A percentile compares a stretch with the other conserved stretches of the same genome.
Conservation (phyloP, 2,329 filamentous ascomycete genomes). For the Fusarium duplospermum region DNA sequence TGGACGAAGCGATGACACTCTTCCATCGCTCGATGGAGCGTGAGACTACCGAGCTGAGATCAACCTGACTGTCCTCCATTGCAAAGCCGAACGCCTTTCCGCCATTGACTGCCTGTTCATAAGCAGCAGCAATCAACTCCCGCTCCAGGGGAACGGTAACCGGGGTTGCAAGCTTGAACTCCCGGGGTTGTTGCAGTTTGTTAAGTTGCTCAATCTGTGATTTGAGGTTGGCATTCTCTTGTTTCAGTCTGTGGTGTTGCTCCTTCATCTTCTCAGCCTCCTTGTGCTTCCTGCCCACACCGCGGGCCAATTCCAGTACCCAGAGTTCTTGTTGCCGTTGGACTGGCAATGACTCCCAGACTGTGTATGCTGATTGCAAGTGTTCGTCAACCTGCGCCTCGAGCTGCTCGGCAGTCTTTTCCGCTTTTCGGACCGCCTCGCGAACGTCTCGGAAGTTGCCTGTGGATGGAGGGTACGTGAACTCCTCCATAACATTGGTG, state of each 20-base stretch:
- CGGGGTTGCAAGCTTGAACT: conserved; percentile 66
- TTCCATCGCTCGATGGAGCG: conserved; percentile 73
- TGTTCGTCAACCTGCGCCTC: conserved; percentile 80
- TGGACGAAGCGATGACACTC: conserved; percentile 65
- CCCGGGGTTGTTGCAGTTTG: conserved; percentile 68
- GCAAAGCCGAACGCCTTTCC: conserved; percentile 58
- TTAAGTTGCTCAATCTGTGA: conserved; percentile 70
- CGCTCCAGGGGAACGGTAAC: conserved; percentile 64
- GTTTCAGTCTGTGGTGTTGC: conserved; percentile 61
- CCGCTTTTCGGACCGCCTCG: conserved; percentile 60
- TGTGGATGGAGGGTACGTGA: conserved; percentile 59
- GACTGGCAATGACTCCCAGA: conserved; percentile 75
- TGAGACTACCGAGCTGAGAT: conserved; percentile 63
- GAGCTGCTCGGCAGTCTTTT: conserved; percentile 67
- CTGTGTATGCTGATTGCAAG: conserved; percentile 78
- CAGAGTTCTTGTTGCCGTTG: conserved; percentile 70
- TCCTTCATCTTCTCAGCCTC: conserved; percentile 64
- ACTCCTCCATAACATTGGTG: conserved; percentile 62
- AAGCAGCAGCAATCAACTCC: conserved; percentile 59
- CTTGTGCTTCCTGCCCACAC: conserved; percentile 67
- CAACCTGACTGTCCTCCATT: conserved; percentile 63
- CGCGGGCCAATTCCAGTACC: conserved; percentile 71
- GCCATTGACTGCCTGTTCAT: conserved; percentile 58
- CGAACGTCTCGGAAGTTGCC: conserved; percentile 56
- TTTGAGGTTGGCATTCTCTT: conserved; percentile 68